Evolutionary conservation across 768 basidiomycete genomes (phyloP).

Genomic region (Psilocybe sp.): DNA sequence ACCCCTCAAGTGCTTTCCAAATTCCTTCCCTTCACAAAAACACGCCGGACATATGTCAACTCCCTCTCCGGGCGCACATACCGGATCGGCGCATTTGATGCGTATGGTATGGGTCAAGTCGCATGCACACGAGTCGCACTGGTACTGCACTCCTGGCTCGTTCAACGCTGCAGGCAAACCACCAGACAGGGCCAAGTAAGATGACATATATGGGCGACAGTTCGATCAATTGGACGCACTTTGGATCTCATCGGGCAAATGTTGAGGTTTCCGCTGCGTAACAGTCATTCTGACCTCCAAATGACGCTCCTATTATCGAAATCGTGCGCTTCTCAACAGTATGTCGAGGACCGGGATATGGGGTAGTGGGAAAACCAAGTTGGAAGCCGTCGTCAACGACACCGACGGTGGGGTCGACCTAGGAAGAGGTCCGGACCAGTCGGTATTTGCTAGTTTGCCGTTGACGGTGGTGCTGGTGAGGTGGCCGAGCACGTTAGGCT

Average conservation of each 20-base stretch:
- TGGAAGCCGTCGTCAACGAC: constrained; percentile 13
- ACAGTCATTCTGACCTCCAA: constrained; percentile 49
- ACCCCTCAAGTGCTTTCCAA: constrained; percentile 76
- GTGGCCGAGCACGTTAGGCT: too few species aligned
- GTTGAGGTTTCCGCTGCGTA: constrained; percentile 64
- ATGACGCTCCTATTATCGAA: constrained; percentile 14
- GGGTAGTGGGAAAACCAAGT: constrained; percentile 9
- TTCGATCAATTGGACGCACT: constrained; percentile 36
- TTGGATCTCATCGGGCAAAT: constrained; percentile 63
- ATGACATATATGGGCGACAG: constrained; percentile 13
- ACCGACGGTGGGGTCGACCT: too few species aligned
- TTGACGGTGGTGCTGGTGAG: too few species aligned
- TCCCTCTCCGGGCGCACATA: constrained; percentile 63
- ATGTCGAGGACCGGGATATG: constrained; percentile 9
- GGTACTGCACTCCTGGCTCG: constrained; percentile 80
- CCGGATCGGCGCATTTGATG: constrained; percentile 89
- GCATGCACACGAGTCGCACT: constrained; percentile 79
- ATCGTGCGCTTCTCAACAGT: constrained; percentile 11
- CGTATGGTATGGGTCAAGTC: constrained; percentile 96
- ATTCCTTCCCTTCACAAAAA: constrained; percentile 90
- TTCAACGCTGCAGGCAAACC: constrained; percentile 50
- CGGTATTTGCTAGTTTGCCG: too few species aligned
- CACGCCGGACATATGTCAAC: constrained; percentile 93
- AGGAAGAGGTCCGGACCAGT: too few species aligned
- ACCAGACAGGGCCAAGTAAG: constrained; percentile 5